These are phyloP conservation scores for Mucor plumbeus DNA, from an alignment of 371 early-diverging fungal species.

Conservation along the genomic window DNA sequence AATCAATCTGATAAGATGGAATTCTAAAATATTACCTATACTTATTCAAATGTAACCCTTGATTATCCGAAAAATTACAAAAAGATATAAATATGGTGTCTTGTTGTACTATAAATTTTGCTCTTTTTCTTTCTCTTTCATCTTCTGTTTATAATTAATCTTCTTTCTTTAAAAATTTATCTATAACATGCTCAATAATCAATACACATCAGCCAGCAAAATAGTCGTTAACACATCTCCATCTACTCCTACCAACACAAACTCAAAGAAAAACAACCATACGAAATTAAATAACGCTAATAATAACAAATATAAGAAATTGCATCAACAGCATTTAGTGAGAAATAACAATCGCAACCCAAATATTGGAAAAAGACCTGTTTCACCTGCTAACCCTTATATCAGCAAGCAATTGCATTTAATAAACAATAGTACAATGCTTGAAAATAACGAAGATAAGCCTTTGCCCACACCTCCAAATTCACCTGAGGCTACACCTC, in stretches of 20 bases:
- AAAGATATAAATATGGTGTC: neutral
- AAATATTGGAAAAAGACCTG: neutral
- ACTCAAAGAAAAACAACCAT: neutral
- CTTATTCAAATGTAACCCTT: neutral
- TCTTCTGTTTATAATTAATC: neutral
- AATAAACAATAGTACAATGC: neutral
- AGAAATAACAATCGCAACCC: neutral
- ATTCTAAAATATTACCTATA: constrained; percentile 12
- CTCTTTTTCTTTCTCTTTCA: constrained; percentile 11
- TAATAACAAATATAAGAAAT: neutral
- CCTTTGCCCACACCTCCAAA: constrained; percentile 14
- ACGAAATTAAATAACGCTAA: neutral
- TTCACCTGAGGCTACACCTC: constrained; percentile 14
- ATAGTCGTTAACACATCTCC: neutral
- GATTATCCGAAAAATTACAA: constrained; percentile 10
- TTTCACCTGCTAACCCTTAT: neutral
- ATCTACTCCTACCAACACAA: neutral
- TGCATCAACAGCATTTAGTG: neutral
- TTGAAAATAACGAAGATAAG: neutral
- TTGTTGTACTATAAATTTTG: neutral
- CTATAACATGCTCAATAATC: constrained; percentile 11
- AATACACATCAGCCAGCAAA: constrained; percentile 10
- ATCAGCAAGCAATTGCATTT: neutral
- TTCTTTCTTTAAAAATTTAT: neutral
- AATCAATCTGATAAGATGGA: constrained; percentile 32